Evolutionary conservation across 352 stramenopile species (phyloP), one percentile per base, ranked within the genome.

Genomic region (Phytophthora crassamura): DNA sequence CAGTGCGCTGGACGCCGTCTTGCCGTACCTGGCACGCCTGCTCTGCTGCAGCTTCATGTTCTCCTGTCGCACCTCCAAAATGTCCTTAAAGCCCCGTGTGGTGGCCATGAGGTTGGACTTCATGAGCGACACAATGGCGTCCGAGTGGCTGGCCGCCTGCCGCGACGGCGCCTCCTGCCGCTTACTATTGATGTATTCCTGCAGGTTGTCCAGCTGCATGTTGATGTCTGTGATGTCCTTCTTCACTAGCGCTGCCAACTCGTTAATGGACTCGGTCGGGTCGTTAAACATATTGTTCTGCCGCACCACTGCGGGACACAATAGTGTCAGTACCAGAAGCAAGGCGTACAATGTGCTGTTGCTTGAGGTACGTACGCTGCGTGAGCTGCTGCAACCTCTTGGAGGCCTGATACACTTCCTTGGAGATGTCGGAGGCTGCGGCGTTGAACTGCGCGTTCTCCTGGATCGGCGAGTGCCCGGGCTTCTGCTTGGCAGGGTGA

Each of bases 211-310:
- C 39, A 95, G 74, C 69, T 95, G 84, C 54, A 86, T 81, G 59
- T 93, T 93, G 73, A 95, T 95, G 38, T 87, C 74, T 7, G 85
- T 95, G 63, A 95, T 95, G 56, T 95, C 87, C 42, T 93, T 90
- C 77, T 95, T 94, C 40, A 95, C 82, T 4, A 93, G 75, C 46
- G 75, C 76, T 5, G 86, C 85, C 41, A 94, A 68, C 72, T 91
- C 85, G 48, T 95, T 95, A 56, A 95, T 95, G 36, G 84, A 73
- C 58, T 89, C 82, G 0, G 83, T 92, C 20, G 87, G 87, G 61
- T 95, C 87, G 53, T 95, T 94, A 55, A 95, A 95, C 84, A 95
- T 94, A 75, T 92, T 95, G 60, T 92, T 93, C 70, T 95, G 84
- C 34, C 86, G 80, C 33, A 95, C 85, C 51, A 95, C 87, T 95